These are phyloP conservation scores for Beauveria brongniartii DNA, from an alignment of 2,329 filamentous ascomycete species.

Conservation along the genomic window DNA sequence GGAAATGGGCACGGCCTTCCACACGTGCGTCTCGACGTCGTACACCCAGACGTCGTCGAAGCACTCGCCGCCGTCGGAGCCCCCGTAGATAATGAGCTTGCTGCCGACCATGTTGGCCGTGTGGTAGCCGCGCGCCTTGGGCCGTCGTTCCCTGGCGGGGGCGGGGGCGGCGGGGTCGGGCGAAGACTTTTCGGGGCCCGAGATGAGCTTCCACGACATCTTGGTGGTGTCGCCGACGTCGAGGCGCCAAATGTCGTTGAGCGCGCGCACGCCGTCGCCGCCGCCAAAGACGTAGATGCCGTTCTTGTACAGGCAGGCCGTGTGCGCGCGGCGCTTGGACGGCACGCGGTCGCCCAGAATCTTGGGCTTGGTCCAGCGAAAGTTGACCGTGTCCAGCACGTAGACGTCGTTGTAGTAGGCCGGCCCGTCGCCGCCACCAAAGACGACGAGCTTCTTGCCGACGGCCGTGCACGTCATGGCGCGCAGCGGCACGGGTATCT, in stretches of 20 bases:
- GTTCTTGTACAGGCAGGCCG: constrained; percentile 63
- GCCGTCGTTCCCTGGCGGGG: constrained; percentile 29
- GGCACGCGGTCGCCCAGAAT: constrained; percentile 51
- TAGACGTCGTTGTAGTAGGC: constrained; percentile 67
- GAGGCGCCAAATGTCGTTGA: constrained; percentile 66
- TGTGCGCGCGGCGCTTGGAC: constrained; percentile 57
- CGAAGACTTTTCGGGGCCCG: constrained; percentile 32
- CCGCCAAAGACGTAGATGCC: constrained; percentile 67
- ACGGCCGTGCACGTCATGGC: constrained; percentile 68
- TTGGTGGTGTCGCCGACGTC: constrained; percentile 59
- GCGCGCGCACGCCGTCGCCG: constrained; percentile 59
- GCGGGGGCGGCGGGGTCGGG: constrained; percentile 18
- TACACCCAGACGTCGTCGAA: constrained; percentile 69
- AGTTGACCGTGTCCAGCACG: constrained; percentile 62
- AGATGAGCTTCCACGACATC: constrained; percentile 62
- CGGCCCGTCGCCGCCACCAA: constrained; percentile 62
- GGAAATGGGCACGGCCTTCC: constrained; percentile 52
- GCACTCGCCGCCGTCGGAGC: constrained; percentile 62
- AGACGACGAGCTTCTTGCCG: constrained; percentile 61
- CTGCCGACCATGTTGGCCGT: constrained; percentile 65
- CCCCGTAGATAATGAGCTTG: constrained; percentile 65
- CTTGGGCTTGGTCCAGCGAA: constrained; percentile 55
- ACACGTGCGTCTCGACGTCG: constrained; percentile 54
- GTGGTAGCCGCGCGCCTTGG: constrained; percentile 61
- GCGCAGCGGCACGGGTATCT: constrained; percentile 55